These are phyloP conservation scores for Yamadazyma buinensis DNA, from an alignment of 1,139 yeast species.

Conservation along the genomic window DNA sequence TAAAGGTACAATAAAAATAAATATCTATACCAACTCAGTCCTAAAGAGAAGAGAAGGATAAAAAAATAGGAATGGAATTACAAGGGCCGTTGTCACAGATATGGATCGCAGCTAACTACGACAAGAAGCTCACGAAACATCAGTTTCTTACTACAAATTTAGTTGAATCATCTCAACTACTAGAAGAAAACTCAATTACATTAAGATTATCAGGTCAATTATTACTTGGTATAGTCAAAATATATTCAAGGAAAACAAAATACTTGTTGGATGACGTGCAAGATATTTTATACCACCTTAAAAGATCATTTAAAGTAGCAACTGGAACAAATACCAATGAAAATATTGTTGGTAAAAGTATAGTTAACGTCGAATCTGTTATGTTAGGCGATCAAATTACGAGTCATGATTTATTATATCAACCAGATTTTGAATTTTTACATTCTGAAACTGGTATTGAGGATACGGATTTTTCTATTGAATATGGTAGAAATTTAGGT, in stretches of 20 bases:
- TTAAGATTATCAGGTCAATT: constrained; percentile 85
- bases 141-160: constrained; percentile 75
- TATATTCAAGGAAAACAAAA: constrained; percentile 82
- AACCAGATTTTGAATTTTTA: constrained; percentile 60
- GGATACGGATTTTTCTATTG: constrained; percentile 38
- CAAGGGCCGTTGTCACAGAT: constrained; percentile 84
- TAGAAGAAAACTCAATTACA: constrained; percentile 45
- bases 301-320: constrained; percentile 60
- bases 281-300: constrained; percentile 70
- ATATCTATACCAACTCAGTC: too few relatives aligned
- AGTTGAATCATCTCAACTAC: constrained; percentile 43
- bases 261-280: constrained; percentile 81
- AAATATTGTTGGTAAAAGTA: constrained; percentile 15
- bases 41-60: too few relatives aligned
- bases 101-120: constrained; percentile 92
- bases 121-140: constrained; percentile 71
- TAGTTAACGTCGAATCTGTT: constrained; percentile 46
- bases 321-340: constrained; percentile 35
- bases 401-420: constrained; percentile 66
- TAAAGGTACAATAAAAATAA: too few relatives aligned
- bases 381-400: constrained; percentile 77
- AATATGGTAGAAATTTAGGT: constrained; percentile 46
- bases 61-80: neutral
- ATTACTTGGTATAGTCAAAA: constrained; percentile 82
- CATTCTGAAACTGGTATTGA: constrained; percentile 57